Conservation (phyloP, 176 grass and related monocot species). For the barley (Hordeum vulgare) region MorexV3_pseudomolecules_assembly NC_058518.1:479457933-479458432, state of each 20-base stretch:
- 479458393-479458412: conserved; percentile 99
- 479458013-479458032: too few relatives aligned
- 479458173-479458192: neutral
- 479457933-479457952: conserved; percentile 80
- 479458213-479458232: neutral
- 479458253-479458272: neutral
- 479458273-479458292: neutral
- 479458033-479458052: too few relatives aligned
- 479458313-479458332: neutral
- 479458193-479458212: neutral
- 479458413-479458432: conserved; percentile 93
- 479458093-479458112: neutral
- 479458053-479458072: neutral
- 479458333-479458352: conserved; percentile 99
- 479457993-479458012: neutral
- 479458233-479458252: neutral
- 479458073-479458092: neutral
- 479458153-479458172: neutral
- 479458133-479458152: neutral
- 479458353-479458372: conserved; percentile 89
- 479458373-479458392: conserved; percentile 94
- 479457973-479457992: neutral
- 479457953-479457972: conserved; percentile 68
- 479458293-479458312: neutral
- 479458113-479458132: neutral